Percentiles rank a stretch among this genome's conserved stretches.
These are phyloP conservation scores for Vitis hybrid DNA, from an alignment of 177 flowering plant species.

Conservation along the genomic window DNA sequence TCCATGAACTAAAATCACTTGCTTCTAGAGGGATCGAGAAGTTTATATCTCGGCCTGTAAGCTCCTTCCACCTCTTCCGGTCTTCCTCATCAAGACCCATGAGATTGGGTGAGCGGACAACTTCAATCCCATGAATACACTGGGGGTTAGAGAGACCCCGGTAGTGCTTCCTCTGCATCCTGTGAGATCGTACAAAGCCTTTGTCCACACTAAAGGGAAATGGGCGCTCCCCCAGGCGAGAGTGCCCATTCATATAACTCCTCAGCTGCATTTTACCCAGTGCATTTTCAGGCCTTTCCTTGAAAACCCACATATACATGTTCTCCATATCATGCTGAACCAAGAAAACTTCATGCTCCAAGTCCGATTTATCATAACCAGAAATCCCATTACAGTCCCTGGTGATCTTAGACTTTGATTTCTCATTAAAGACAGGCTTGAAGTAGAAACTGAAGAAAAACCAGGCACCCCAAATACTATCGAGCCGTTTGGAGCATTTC, in stretches of 20 bases:
- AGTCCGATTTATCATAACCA: slow-evolving; percentile 33
- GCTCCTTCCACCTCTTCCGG: slow-evolving; percentile 34
- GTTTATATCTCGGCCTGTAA: slow-evolving; percentile 33
- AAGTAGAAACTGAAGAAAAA: slow-evolving; percentile 37
- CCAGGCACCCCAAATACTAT: slow-evolving; percentile 43
- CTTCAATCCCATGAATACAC: slow-evolving; percentile 38
- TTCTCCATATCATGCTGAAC: slow-evolving; percentile 46
- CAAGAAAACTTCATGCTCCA: slow-evolving; percentile 31
- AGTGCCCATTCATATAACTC: slow-evolving; percentile 41
- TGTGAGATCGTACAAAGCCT: slow-evolving; percentile 37
- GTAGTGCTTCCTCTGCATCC: slow-evolving; percentile 43
- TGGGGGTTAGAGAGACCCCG: slow-evolving; percentile 39
- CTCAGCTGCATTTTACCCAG: slow-evolving; percentile 41
- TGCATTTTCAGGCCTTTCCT: slow-evolving; percentile 39
- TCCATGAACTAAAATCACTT: slow-evolving; percentile 32
- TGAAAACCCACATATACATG: slow-evolving; percentile 42
- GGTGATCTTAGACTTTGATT: slow-evolving; percentile 23
- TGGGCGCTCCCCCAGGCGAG: slow-evolving; percentile 32
- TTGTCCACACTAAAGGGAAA: slow-evolving; percentile 39
- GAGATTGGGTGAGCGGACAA: slow-evolving; percentile 33
- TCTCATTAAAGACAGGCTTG: slow-evolving; percentile 34
- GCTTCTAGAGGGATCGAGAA: slow-evolving; percentile 35
- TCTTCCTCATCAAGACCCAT: slow-evolving; percentile 32
- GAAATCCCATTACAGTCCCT: slow-evolving; percentile 32
- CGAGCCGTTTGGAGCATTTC: slow-evolving; percentile 29